Conservation (phyloP, 1,139 yeast genomes). For the Scheffersomyces titani region DNA sequence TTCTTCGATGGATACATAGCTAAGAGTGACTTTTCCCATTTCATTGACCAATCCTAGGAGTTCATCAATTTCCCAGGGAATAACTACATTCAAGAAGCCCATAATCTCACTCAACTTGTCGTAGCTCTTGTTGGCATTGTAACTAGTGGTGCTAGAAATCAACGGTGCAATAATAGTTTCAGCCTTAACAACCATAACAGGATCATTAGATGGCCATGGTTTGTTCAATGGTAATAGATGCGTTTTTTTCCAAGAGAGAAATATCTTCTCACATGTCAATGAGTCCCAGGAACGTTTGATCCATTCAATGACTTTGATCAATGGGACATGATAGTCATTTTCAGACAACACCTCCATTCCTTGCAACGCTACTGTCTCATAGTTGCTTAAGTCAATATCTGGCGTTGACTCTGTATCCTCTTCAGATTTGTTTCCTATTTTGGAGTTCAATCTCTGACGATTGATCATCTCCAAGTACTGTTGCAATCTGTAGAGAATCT, state of each 20-base stretch:
- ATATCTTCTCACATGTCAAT: slow-evolving; percentile 46
- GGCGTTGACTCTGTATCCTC: slow-evolving; percentile 4
- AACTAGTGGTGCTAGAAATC: slow-evolving; percentile 6
- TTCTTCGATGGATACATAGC: slow-evolving; percentile 63
- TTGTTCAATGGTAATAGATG: slow-evolving; percentile 10
- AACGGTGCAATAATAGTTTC: slow-evolving; percentile 9
- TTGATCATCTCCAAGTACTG: slow-evolving; percentile 56
- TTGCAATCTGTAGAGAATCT: slow-evolving; percentile 57
- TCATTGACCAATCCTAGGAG: slow-evolving; percentile 59
- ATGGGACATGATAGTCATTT: slow-evolving; percentile 45
- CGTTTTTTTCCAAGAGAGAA: slow-evolving; percentile 52
- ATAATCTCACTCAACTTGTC: slow-evolving; percentile 44
- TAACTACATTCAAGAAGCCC: slow-evolving; percentile 44
- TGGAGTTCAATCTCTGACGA: slow-evolving; percentile 33
- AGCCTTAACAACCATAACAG: slow-evolving; percentile 9
- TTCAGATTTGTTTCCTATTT: slow-evolving; percentile 12
- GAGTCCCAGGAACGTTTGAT: slow-evolving; percentile 58
- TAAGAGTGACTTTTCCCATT: slow-evolving; percentile 53
- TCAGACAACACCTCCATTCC: slow-evolving; percentile 31
- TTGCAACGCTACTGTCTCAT: slow-evolving; percentile 2
- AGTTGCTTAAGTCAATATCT: not conserved
- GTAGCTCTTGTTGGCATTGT: slow-evolving; percentile 28
- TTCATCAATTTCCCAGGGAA: slow-evolving; percentile 62
- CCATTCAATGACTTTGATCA: slow-evolving; percentile 59
- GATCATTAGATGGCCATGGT: slow-evolving; percentile 27